Evolutionary conservation across 1,139 yeast genomes (phyloP).

Genomic region (Sugiyamaella castrensis): DNA sequence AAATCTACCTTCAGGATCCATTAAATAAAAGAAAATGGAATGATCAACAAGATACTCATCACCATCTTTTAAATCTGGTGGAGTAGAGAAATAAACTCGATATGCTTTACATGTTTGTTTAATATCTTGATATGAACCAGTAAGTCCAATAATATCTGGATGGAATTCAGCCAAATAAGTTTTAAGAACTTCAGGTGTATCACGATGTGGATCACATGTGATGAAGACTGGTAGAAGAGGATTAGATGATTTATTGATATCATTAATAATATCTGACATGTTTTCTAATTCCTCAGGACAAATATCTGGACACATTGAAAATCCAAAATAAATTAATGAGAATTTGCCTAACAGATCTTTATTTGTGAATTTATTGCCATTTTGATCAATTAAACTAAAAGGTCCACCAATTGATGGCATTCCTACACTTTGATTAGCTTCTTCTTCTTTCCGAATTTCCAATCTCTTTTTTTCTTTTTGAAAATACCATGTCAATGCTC

Average conservation of each 20-base stretch:
- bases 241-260: slow-evolving; percentile 48
- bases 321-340: slow-evolving; percentile 84
- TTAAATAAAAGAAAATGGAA: slow-evolving; percentile 89
- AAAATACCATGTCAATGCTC: slow-evolving; percentile 66
- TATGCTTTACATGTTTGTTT: slow-evolving; percentile 81
- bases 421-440: slow-evolving; percentile 82
- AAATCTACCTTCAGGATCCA: slow-evolving; percentile 96
- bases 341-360: slow-evolving; percentile 73
- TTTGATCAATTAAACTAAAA: slow-evolving; percentile 64
- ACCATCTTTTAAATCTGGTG: slow-evolving; percentile 88
- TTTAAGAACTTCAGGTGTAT: slow-evolving; percentile 76
- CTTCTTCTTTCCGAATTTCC: slow-evolving; percentile 70
- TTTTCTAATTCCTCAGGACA: slow-evolving; percentile 97
- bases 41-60: slow-evolving; percentile 96
- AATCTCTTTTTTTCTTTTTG: slow-evolving; percentile 69
- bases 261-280: slow-evolving; percentile 72
- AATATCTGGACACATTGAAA: slow-evolving; percentile 95
- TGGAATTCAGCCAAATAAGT: slow-evolving; percentile 84
- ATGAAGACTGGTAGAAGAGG: slow-evolving; percentile 77
- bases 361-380: slow-evolving; percentile 72
- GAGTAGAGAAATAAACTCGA: slow-evolving; percentile 94
- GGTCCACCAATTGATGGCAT: slow-evolving; percentile 93
- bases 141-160: slow-evolving; percentile 80
- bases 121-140: slow-evolving; percentile 84
- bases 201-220: slow-evolving; percentile 96